Evolutionary conservation across 2,329 filamentous ascomycete species (phyloP), one percentile per base, ranked within the genome.

Genomic region (Aspergillus fischeri): DNA sequence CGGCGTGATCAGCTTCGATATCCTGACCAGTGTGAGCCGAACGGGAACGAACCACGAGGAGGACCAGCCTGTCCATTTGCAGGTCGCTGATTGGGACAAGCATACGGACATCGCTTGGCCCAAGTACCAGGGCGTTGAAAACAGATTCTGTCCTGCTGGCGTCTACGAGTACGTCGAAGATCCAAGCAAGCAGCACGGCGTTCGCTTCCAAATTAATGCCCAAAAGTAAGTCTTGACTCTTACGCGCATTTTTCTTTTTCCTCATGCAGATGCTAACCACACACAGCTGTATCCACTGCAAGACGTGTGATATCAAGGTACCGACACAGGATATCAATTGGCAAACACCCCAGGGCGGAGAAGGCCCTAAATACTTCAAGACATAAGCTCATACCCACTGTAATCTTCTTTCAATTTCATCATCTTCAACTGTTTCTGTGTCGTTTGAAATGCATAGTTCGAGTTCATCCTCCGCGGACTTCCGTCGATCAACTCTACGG

Each of bases 151-250:
- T 72, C 94, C 94, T 20, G 94, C 94, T 0, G 94, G 92, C 14
- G 94, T 99, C 63, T 99, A 99, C 70, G 94, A 99, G 75, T 99
- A 99, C 74, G 86, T 97, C 8, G 94, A 99, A 78, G 94, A 99
- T 71, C 84, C 88, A 54, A 87, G 82, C 55, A 97, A 96, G 78
- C 84, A 90, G 49, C 81, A 91, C 57, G 94, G 94, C 8, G 92
- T 99, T 66, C 83, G 92, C 57, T 99, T 99, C 80, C 93, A 97
- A 78, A 99, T 99, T 73, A 97, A 97, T 70, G 80, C 92, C 51
- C 93, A 97, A 75, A 97, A 97, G 91, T 96, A 81, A 85, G 91
- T 86, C 35, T 38, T 51, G 9, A 4, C 41, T 55, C 48, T 17
- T 35, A 24, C 42, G 29, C 41, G 24, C n/a, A 11, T 14, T 52